Base-by-base conservation (phyloP, 768 basidiomycete genomes). In the Gymnopilus junonius region DNA sequence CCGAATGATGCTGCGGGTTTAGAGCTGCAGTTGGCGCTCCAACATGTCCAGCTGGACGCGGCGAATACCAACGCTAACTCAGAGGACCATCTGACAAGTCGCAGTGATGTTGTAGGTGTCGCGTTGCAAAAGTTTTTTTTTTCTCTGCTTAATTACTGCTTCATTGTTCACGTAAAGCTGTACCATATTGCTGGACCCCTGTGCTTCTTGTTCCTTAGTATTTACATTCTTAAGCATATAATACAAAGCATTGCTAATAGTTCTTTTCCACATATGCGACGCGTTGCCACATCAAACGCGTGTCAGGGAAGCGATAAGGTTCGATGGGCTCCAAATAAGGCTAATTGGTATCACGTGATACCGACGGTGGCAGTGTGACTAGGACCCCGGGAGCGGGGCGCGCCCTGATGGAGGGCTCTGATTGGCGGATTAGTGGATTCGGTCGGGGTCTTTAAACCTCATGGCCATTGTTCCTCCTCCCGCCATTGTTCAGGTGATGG, bases 381-480 rank as follows among this genome's bases (percentile, higher is more conserved):
- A 35, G 71, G 72, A 72, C 73, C 73, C 71, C 73, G 61, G 39
- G 27, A 64, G 11, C 34, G 55, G 57, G 58, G 61, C 67, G 69
- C 62, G 48, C 58, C 40, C 45, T 62, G 57, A 63, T 62, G 65
- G 59, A 11, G 39, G 4, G 14, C 43, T 61, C 21, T 72, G 65
- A 74, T 72, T 71, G 73, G 71, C 59, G 69, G 73, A 53, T 17
- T 42, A 35, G 5, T 17, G 4, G 57, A 17, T 39, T 45, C 42
- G 11, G 45, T 51, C 48, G 48, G 48, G 48, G 57, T 43, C 58
- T 48, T 40, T 59, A 35, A n/a, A 58, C 43, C 35, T 71, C 71
- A 64, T 71, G 70, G 57, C 67, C 75, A 79, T 79, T 78, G 80
- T 80, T 77, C 70, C 15, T 54, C 69, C 69, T 21, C 61, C 55